Evolutionary conservation across 176 grass and related monocot genomes (phyloP), one percentile per base, ranked within the genome.

Genomic region (Guadua angustifolia): DNA sequence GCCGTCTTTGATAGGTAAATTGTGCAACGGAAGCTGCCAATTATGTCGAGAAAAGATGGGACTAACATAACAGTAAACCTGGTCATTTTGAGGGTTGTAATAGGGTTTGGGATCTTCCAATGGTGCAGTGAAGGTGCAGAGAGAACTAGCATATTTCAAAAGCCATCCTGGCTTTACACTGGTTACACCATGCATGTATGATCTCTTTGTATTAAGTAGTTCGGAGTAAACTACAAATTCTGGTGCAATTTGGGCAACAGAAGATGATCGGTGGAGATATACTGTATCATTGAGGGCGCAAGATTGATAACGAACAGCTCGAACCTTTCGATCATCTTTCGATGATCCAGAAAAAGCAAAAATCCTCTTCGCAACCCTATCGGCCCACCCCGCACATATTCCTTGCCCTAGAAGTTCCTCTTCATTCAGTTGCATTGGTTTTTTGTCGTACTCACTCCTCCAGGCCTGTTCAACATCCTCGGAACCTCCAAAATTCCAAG

Each of bases 201-300:
- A 81, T 75, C 91, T 92, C 77, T 99, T 99, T 85, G 86, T 99
- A 52, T 95, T 85, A 75, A 99, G 88, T 76, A 99, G 86, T 57
- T 99, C 96, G 1, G 93, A 90, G 76, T 99, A 99, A 87, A 93
- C 91, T 81, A 99, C 84, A 95, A 89, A 95, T 43, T 92, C 91
- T 43, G 96, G 88, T 43, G 96, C 86, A 74, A 74, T 86, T 74
- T 66, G 93, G 60, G 91, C 89, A 92, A 99, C 91, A 75, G 87
- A 90, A 43, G 96, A 99, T 79, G 86, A 87, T 52, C 83, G 83
- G 18, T 99, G 80, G 32, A 99, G 80, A 94, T 89, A 99, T 83
- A 95, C 86, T 33, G 72, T 81, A 80, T 95, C 96, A 78, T 94
- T 81, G 68, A 92, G 60, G 24, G 81, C 84, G 9, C 87, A 94